Evolutionary conservation across 257 asterid genomes (phyloP).

Genomic region (Scutellaria minor): DNA sequence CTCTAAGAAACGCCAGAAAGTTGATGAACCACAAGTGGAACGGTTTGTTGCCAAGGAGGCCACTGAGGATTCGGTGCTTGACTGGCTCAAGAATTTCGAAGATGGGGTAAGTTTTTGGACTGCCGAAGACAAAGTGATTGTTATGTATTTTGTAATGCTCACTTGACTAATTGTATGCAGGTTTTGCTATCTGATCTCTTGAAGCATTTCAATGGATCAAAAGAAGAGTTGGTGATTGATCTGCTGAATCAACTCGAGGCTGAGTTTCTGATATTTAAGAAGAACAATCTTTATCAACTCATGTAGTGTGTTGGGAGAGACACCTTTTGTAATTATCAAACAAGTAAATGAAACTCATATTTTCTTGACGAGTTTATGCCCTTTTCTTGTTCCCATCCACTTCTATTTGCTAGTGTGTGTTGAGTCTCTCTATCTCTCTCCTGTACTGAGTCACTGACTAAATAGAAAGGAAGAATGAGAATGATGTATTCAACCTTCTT

Average conservation of each 20-base stretch:
- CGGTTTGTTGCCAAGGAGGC: slow-evolving; percentile 44
- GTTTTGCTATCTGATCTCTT: slow-evolving; percentile 55
- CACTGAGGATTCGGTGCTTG: slow-evolving; percentile 58
- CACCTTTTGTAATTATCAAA: slow-evolving; percentile 33
- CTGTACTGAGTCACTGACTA: neutral
- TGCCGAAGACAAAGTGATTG: neutral
- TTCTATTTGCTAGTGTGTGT: neutral
- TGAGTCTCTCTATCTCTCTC: neutral
- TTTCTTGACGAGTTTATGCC: neutral
- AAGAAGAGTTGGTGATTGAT: slow-evolving; percentile 52
- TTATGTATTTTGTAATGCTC: neutral
- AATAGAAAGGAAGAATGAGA: neutral
- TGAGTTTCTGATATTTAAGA: slow-evolving; percentile 71
- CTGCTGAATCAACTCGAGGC: slow-evolving; percentile 65
- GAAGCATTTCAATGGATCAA: slow-evolving; percentile 75
- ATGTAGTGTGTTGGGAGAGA: slow-evolving; percentile 48
- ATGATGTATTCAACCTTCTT: neutral
- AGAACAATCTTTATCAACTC: slow-evolving; percentile 58
- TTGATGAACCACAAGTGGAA: slow-evolving; percentile 41
- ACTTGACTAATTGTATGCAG: slow-evolving; percentile 48
- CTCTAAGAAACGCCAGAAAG: slow-evolving; percentile 63
- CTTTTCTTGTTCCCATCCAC: neutral
- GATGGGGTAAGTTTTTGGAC: slow-evolving; percentile 64
- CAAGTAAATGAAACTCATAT: slow-evolving; percentile 15
- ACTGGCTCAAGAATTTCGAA: slow-evolving; percentile 60